phyloP scores from a whole-genome alignment of 2,329 filamentous ascomycete species.

The Thermothelomyces thermophilus region DNA sequence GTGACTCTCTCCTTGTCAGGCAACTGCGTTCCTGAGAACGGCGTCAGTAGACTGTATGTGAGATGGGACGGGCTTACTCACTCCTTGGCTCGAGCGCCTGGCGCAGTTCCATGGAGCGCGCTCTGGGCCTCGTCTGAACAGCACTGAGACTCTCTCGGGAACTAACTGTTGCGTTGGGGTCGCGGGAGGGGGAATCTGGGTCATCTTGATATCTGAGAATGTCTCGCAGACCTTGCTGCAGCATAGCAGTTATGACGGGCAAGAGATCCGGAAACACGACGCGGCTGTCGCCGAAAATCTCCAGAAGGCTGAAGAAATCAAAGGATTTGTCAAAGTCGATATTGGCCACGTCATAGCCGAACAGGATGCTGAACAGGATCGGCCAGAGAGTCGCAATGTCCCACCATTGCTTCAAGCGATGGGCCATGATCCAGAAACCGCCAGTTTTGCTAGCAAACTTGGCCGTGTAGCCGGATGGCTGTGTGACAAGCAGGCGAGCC shows the following conservation, averaged over 20 bases:
- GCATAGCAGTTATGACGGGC: slow-evolving; percentile 74
- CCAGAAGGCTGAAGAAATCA: slow-evolving; percentile 65
- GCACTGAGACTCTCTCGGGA: slow-evolving; percentile 23
- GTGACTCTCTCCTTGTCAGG: slow-evolving; percentile 44
- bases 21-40: slow-evolving; percentile 32
- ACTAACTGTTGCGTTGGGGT: slow-evolving; percentile 21
- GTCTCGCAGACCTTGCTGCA: slow-evolving; percentile 75
- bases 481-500: slow-evolving; percentile 72
- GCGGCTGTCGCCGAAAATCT: slow-evolving; percentile 62
- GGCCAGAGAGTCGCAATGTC: slow-evolving; percentile 78
- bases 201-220: slow-evolving; percentile 57
- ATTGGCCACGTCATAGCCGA: slow-evolving; percentile 71
- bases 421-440: slow-evolving; percentile 80
- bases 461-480: slow-evolving; percentile 72
- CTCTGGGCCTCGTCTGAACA: slow-evolving; percentile 37
- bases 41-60: slow-evolving; percentile 13
- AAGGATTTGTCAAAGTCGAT: slow-evolving; percentile 68
- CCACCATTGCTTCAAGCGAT: slow-evolving; percentile 83
- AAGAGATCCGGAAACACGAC: slow-evolving; percentile 73
- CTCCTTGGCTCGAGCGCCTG: slow-evolving; percentile 51
- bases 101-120: slow-evolving; percentile 60
- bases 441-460: slow-evolving; percentile 81
- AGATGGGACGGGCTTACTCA: slow-evolving; percentile 30
- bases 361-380: slow-evolving; percentile 80
- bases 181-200: slow-evolving; percentile 45